Evolutionary conservation across 768 basidiomycete genomes (phyloP).

Genomic region (Arthromyces matolae): DNA sequence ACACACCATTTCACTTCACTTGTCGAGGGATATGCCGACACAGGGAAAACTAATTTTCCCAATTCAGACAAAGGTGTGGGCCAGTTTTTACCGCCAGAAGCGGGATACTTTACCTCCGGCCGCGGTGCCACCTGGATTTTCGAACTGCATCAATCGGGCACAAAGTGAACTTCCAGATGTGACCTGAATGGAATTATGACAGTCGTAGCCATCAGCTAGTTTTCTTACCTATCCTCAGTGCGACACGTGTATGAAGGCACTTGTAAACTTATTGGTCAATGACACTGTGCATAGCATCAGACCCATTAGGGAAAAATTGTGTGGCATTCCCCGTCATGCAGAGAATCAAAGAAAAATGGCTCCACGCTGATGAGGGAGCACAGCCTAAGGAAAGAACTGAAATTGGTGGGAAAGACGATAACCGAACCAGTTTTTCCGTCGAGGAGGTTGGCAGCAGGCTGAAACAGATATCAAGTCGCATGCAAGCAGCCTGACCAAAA

Average conservation of each 20-base stretch:
- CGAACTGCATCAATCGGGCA: slow-evolving; percentile 10
- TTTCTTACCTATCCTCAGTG: slow-evolving; percentile 3
- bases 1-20: slow-evolving; percentile 17
- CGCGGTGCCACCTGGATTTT: slow-evolving; percentile 5
- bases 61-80: slow-evolving; percentile 17
- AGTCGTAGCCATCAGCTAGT: slow-evolving; percentile 13
- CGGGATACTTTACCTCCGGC: slow-evolving; percentile 6
- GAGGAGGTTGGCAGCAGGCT: slow-evolving; percentile 16
- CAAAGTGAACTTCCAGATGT: slow-evolving; percentile 1
- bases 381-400: slow-evolving; percentile 12
- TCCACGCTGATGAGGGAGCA: slow-evolving; percentile 12
- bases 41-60: slow-evolving; percentile 9
- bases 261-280: neutral
- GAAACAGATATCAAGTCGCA: slow-evolving; percentile 17
- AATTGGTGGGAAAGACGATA: neutral
- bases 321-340: slow-evolving; percentile 9
- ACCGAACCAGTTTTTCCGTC: slow-evolving; percentile 11
- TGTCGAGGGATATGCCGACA: slow-evolving; percentile 14
- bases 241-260: slow-evolving; percentile 4
- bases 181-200: slow-evolving; percentile 9
- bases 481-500: slow-evolving; percentile 1
- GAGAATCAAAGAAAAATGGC: slow-evolving; percentile 4
- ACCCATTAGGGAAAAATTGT: slow-evolving; percentile 16
- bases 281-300: slow-evolving; percentile 12
- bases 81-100: slow-evolving; percentile 7